phyloP scores from a whole-genome alignment of 2,329 filamentous ascomycete genomes.

The Rhynchosporium agropyri region DNA sequence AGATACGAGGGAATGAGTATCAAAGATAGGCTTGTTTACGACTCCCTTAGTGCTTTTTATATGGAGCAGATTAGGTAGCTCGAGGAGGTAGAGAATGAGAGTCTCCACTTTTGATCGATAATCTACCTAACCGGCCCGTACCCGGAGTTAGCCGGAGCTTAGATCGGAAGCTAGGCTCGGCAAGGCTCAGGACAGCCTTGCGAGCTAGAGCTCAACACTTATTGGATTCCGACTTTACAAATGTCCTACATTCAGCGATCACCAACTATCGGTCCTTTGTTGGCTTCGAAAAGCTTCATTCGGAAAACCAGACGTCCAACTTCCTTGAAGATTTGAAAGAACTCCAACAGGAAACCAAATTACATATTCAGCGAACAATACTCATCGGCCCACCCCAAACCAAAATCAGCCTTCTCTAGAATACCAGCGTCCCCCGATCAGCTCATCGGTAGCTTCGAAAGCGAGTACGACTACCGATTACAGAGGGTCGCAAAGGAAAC shows the following conservation, averaged over 20 bases:
- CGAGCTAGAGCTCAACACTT: background rate
- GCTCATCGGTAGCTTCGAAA: no score
- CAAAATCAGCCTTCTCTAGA: no score
- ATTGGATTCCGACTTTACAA: background rate
- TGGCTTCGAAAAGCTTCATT: no score
- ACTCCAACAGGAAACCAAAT: background rate
- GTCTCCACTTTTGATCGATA: no score
- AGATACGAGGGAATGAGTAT: no score
- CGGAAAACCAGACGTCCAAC: background rate
- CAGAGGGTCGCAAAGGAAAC: no score
- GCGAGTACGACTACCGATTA: no score
- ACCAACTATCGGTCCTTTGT: background rate
- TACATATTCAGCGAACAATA: background rate
- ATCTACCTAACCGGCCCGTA: background rate
- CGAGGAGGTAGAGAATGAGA: no score
- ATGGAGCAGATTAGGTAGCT: no score
- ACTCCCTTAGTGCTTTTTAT: no score
- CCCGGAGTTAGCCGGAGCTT: conserved; percentile 2
- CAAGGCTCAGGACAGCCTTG: conserved; percentile 16
- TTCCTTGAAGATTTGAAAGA: background rate
- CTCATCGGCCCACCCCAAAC: conserved; percentile 8
- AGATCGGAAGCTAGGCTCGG: conserved; percentile 6
- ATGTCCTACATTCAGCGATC: background rate
- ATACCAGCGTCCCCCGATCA: no score
- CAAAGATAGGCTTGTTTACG: no score